Base-by-base conservation (phyloP, 306 rosid genomes). In the Prunus mira region DNA sequence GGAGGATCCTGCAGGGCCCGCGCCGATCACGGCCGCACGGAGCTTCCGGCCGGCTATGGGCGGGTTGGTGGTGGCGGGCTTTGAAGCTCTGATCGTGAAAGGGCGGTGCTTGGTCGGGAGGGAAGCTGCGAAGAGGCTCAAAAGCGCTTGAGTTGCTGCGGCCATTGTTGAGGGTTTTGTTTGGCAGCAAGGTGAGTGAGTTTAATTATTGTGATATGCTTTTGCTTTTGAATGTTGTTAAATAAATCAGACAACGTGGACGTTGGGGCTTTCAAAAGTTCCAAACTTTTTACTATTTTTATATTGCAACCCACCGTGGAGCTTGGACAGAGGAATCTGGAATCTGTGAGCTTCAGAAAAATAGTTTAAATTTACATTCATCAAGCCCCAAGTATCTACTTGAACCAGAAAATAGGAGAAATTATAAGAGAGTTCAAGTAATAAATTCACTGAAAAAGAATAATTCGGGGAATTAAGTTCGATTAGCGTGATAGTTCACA, bases 1-100 rank as follows among this genome's bases (percentile, higher is more conserved):
- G 0, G 98, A 93, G 70, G 97, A 90, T 3, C 98, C 98, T 2
- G 98, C 91, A 0, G 98, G 98, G 0, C 98, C 98, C 1, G 96
- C 97, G 2, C 97, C 96, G 32, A 93, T 86, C 4, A 93, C 98
- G 24, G 98, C 97, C 0, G 73, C 96, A 10, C 98, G 90, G 38
- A 94, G 98, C 84, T 88, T 94, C 2, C 96, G 86, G 76, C 94
- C 96, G 22, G 82, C 22, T 50, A 91, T 74, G 15, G 88, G 80
- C 24, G 85, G 84, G 51, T 76, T 81, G 30, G 72, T 27, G 9
- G 87, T 80, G 38, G 72, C 13, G 9, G 87, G 80, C 45, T 72
- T 85, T 2, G 89, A 86, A 52, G 89, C 86, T 17, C 82, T 47
- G 72, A 87, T 30, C n/a, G 82, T 57, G 65, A 79, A 47, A 2